phyloP scores from a whole-genome alignment of 1,284 basidiomycete genomes.

The Microbotryum silenes-acaulis region DNA sequence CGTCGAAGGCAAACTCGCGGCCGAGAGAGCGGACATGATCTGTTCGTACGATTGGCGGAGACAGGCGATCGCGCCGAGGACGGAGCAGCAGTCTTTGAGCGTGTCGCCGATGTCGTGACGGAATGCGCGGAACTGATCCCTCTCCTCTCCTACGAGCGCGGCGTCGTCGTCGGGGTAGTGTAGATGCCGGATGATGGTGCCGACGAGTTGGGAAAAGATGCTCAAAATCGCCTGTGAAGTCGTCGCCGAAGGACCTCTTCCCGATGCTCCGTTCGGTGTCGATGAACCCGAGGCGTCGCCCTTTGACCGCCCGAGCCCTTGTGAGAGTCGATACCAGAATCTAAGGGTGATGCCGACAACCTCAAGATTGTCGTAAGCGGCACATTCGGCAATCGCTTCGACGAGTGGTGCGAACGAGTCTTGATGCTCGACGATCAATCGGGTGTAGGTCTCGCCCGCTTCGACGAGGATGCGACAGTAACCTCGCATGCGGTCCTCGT shows the following conservation, averaged over 20 bases:
- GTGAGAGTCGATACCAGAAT: conserved; percentile 92
- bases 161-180: conserved; percentile 75
- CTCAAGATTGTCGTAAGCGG: conserved; percentile 87
- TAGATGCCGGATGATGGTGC: conserved; percentile 80
- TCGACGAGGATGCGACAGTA: conserved; percentile 88
- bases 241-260: background rate
- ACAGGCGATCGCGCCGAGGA: conserved; percentile 80
- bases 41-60: conserved; percentile 72
- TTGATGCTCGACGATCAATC: conserved; percentile 79
- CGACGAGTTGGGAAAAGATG: conserved; percentile 76
- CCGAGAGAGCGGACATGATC: conserved; percentile 63
- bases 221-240: conserved; percentile 45
- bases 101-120: conserved; percentile 98
- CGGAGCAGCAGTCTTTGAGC: conserved; percentile 95
- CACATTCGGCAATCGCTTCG: conserved; percentile 87
- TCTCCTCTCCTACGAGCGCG: conserved; percentile 68
- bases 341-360: conserved; percentile 96
- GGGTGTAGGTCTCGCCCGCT: conserved; percentile 90
- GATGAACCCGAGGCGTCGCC: conserved; percentile 19
- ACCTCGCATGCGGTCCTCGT: conserved; percentile 73
- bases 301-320: conserved; percentile 50
- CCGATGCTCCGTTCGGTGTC: too few species aligned
- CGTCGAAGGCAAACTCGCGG: conserved; percentile 7
- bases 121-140: conserved; percentile 89
- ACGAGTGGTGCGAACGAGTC: conserved; percentile 89